Conservation (phyloP, 2,329 filamentous ascomycete species). For the Sporothrix sp. region DNA sequence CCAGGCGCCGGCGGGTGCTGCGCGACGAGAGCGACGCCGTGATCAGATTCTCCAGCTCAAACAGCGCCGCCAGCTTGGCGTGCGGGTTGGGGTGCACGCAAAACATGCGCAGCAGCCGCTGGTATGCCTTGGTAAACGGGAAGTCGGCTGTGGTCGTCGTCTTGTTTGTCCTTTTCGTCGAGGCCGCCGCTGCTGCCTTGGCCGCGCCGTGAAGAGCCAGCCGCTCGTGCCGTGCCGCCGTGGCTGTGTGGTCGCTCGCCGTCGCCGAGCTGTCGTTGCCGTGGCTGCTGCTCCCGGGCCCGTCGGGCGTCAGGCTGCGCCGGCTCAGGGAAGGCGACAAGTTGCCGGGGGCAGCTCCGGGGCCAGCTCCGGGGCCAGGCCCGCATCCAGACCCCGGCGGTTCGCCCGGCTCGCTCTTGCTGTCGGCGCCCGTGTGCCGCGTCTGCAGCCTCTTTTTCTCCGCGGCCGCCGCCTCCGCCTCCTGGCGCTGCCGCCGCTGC, state of each 20-base stretch:
- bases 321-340: slow-evolving; percentile 20
- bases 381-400: not conserved
- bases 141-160: slow-evolving; percentile 44
- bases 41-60: slow-evolving; percentile 75
- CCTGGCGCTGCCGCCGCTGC: slow-evolving; percentile 24
- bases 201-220: not conserved
- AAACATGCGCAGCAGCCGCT: slow-evolving; percentile 72
- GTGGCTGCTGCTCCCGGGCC: slow-evolving; percentile 24
- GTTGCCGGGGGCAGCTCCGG: slow-evolving; percentile 33
- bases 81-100: slow-evolving; percentile 83
- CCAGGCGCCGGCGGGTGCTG: slow-evolving; percentile 30
- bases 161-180: not conserved
- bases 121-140: slow-evolving; percentile 71
- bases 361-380: too few relatives aligned
- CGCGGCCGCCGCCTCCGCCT: slow-evolving; percentile 14
- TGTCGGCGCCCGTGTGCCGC: slow-evolving; percentile 46
- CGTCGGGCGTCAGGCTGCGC: slow-evolving; percentile 26
- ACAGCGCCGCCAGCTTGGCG: slow-evolving; percentile 71
- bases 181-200: slow-evolving; percentile 17
- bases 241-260: slow-evolving; percentile 24
- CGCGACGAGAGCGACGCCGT: slow-evolving; percentile 59
- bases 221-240: not conserved
- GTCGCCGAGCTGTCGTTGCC: slow-evolving; percentile 32
- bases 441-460: slow-evolving; percentile 31
- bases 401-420: slow-evolving; percentile 52